Evolutionary conservation across 495 filamentous ascomycete species (phyloP).

Genomic region (Hyaloscypha finlandica): DNA sequence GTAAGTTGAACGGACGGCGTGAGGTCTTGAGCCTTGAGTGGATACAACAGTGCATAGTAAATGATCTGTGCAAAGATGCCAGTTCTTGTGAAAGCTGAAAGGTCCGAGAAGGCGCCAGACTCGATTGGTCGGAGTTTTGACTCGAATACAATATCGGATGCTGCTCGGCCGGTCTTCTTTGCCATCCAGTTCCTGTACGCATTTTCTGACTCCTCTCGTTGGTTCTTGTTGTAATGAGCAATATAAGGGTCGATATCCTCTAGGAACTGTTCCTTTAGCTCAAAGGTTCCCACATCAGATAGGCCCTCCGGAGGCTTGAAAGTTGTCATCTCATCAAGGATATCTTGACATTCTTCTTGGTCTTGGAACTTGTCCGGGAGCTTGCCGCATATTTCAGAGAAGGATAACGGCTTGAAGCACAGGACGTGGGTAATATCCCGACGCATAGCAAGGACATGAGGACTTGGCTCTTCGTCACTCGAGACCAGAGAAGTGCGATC

Average conservation of each 20-base stretch:
- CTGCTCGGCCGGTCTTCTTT: slow-evolving; percentile 79
- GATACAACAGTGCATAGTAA: slow-evolving; percentile 82
- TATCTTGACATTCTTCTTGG: slow-evolving; percentile 71
- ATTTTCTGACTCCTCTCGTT: slow-evolving; percentile 91
- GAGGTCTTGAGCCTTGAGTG: slow-evolving; percentile 60
- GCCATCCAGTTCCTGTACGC: slow-evolving; percentile 84
- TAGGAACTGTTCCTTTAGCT: slow-evolving; percentile 81
- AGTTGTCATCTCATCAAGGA: slow-evolving; percentile 84
- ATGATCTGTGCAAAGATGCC: slow-evolving; percentile 88
- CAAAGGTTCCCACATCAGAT: slow-evolving; percentile 89
- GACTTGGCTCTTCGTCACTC: slow-evolving; percentile 62
- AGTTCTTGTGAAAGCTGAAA: slow-evolving; percentile 76
- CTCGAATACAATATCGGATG: slow-evolving; percentile 89
- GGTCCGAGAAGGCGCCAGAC: slow-evolving; percentile 71
- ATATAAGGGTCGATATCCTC: slow-evolving; percentile 92
- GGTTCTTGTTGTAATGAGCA: slow-evolving; percentile 93
- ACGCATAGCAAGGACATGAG: slow-evolving; percentile 71
- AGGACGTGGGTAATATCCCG: slow-evolving; percentile 91
- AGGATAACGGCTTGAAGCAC: slow-evolving; percentile 94
- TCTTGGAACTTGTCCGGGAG: slow-evolving; percentile 86
- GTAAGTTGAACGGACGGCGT: slow-evolving; percentile 75
- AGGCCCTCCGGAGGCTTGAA: slow-evolving; percentile 90
- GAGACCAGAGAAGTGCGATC: slow-evolving; percentile 82
- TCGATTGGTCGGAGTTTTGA: slow-evolving; percentile 79
- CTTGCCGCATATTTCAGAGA: slow-evolving; percentile 81